Conservation (phyloP, 768 basidiomycete species). For the Tulasnella sp. region DNA sequence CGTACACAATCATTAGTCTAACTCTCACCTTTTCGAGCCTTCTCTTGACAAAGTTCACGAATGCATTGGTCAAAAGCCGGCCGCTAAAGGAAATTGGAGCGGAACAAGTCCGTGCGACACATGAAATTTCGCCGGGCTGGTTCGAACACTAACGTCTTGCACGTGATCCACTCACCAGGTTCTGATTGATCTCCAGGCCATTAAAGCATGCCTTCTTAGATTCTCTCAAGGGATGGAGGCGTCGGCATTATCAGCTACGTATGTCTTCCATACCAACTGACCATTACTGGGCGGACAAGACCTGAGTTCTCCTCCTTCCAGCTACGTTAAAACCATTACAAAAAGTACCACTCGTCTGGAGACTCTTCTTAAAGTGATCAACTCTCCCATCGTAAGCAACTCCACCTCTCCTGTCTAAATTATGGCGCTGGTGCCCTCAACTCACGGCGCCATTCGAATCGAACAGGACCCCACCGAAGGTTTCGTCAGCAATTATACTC, state of each 20-base stretch:
- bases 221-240: slow-evolving; percentile 40
- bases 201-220: slow-evolving; percentile 73
- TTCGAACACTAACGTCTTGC: slow-evolving; percentile 11
- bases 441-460: neutral
- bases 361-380: slow-evolving; percentile 87
- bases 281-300: no score
- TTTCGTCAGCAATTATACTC: slow-evolving; percentile 90
- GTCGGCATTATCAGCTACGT: slow-evolving; percentile 15
- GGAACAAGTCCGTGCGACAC: slow-evolving; percentile 56
- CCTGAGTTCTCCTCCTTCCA: slow-evolving; percentile 28
- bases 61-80: slow-evolving; percentile 76
- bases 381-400: slow-evolving; percentile 77
- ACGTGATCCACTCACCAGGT: slow-evolving; percentile 35
- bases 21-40: slow-evolving; percentile 37
- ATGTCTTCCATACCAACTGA: neutral
- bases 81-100: slow-evolving; percentile 89
- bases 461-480: slow-evolving; percentile 84
- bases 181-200: slow-evolving; percentile 77
- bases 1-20: neutral
- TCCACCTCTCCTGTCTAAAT: neutral
- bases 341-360: slow-evolving; percentile 77
- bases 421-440: neutral
- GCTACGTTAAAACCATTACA: slow-evolving; percentile 71
- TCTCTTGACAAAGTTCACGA: slow-evolving; percentile 77
- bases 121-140: no score